These are phyloP conservation scores for Aspergillus avenaceus DNA, from an alignment of 495 filamentous ascomycete species.

Conservation along the genomic window DNA sequence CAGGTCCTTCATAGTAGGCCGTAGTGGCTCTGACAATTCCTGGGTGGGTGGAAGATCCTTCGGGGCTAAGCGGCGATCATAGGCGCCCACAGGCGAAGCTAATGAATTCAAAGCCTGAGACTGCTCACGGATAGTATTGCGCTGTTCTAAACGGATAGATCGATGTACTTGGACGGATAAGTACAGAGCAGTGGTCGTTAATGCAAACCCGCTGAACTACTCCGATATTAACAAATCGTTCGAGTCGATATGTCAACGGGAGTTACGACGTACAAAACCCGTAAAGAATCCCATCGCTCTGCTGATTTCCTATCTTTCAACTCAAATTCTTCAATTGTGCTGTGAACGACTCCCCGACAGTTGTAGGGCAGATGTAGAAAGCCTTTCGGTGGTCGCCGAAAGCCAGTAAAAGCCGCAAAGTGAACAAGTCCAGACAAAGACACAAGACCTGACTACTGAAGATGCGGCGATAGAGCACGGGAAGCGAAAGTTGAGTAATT, in stretches of 20 bases:
- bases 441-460: not conserved
- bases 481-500: too few relatives aligned
- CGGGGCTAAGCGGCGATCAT: constrained; percentile 34
- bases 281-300: constrained; percentile 68
- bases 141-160: constrained; percentile 64
- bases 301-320: not conserved
- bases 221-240: not conserved
- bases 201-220: constrained; percentile 73
- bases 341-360: not conserved
- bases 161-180: constrained; percentile 72
- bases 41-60: constrained; percentile 25
- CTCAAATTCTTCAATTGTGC: not conserved
- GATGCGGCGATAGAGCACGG: too few relatives aligned
- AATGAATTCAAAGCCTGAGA: constrained; percentile 56
- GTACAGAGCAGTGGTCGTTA: constrained; percentile 80
- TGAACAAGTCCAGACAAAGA: too few relatives aligned
- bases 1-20: constrained; percentile 53
- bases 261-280: constrained; percentile 65
- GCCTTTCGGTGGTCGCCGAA: not conserved
- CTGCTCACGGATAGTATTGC: constrained; percentile 67
- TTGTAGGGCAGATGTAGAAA: not conserved
- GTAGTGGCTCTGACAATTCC: constrained; percentile 19
- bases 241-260: not conserved
- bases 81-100: constrained; percentile 42
- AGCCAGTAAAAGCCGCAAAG: not conserved